Conservation (phyloP, 495 filamentous ascomycete genomes). For the Hypomontagnella submonticulosa region DNA sequence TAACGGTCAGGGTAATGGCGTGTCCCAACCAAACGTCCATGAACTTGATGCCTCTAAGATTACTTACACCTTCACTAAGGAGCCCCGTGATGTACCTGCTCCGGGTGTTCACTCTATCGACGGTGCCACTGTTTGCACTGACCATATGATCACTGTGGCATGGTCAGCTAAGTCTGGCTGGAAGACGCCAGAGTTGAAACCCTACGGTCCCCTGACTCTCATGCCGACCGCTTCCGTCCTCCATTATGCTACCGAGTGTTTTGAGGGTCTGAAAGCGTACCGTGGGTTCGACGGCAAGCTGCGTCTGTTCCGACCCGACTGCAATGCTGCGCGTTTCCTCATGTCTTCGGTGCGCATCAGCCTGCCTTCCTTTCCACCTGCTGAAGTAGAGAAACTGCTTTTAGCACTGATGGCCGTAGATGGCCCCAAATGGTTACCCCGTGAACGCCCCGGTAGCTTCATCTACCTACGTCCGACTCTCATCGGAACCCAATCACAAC, state of each 20-base stretch:
- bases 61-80: conserved; percentile 72
- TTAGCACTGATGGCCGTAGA: conserved; percentile 74
- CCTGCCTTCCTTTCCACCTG: conserved; percentile 77
- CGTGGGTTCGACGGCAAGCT: conserved; percentile 83
- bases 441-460: conserved; percentile 70
- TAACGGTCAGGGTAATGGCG: conserved; percentile 37
- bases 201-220: conserved; percentile 82
- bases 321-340: conserved; percentile 79
- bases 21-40: conserved; percentile 43
- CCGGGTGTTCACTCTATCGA: conserved; percentile 60
- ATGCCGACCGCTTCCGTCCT: conserved; percentile 86
- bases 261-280: conserved; percentile 90
- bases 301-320: conserved; percentile 84
- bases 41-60: conserved; percentile 79
- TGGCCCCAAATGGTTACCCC: conserved; percentile 83
- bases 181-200: conserved; percentile 79
- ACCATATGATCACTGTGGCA: conserved; percentile 85
- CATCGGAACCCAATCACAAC: conserved; percentile 80
- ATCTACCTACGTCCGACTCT: conserved; percentile 85
- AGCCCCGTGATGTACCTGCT: conserved; percentile 74
- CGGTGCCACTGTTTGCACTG: conserved; percentile 73
- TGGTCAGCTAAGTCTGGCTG: conserved; percentile 79
- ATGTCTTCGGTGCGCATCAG: conserved; percentile 78
- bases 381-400: conserved; percentile 79
- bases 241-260: conserved; percentile 93